These are phyloP conservation scores for Solanum tacnaense DNA, from an alignment of 257 asterid genomes.

Conservation along the genomic window DNA sequence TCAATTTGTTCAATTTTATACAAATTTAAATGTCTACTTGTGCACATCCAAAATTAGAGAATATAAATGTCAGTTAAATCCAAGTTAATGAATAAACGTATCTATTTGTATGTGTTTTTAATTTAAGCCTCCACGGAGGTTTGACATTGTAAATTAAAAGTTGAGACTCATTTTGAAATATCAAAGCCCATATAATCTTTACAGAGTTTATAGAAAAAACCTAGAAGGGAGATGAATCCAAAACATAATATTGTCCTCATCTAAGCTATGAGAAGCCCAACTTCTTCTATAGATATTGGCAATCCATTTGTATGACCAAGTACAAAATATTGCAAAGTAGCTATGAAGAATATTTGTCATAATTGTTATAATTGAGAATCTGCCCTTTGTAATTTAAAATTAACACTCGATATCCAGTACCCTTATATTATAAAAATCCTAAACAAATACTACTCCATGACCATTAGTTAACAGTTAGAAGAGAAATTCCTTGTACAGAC, in stretches of 20 bases:
- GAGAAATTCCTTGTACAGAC: slow-evolving; percentile 25
- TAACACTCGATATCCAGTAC: not conserved
- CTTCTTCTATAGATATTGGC: not conserved
- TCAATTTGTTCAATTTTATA: too few species aligned
- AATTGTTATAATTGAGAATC: not conserved
- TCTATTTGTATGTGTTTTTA: not conserved
- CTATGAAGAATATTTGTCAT: not conserved
- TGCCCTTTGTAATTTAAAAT: not conserved
- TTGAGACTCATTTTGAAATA: not conserved
- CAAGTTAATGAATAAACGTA: too few species aligned
- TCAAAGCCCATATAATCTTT: not conserved
- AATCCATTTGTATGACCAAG: not conserved
- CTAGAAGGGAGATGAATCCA: not conserved
- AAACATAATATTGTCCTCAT: not conserved
- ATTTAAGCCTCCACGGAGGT: too few species aligned
- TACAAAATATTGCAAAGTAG: not conserved
- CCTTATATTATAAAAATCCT: not conserved
- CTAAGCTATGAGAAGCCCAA: not conserved
- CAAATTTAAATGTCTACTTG: too few species aligned
- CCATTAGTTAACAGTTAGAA: not conserved
- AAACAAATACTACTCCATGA: not conserved
- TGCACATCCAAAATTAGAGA: too few species aligned
- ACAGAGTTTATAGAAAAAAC: not conserved
- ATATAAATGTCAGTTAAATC: too few species aligned
- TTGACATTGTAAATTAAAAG: too few species aligned